These are phyloP conservation scores for Vitis rotundifolia DNA, from an alignment of 164 flowering plant genomes.

Conservation along the genomic window DNA sequence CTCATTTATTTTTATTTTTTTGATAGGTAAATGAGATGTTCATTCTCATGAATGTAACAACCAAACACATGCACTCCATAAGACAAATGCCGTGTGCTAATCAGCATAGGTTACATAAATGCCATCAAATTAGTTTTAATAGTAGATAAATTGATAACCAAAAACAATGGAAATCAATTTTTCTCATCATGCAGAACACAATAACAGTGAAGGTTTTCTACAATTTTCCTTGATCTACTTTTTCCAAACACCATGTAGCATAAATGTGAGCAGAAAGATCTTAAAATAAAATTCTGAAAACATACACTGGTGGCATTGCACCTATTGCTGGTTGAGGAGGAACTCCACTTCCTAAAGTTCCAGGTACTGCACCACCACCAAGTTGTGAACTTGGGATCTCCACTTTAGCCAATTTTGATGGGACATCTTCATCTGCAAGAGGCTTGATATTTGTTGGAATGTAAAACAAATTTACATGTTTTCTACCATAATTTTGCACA, in stretches of 20 bases:
- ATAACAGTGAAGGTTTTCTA: no score
- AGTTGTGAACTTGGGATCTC: constrained; percentile 55
- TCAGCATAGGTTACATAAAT: no score
- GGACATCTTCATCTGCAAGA: constrained; percentile 76
- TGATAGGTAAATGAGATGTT: no score
- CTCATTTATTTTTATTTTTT: no score
- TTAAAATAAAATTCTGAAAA: constrained; percentile 6
- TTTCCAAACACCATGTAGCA: not conserved
- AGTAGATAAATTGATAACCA: no score
- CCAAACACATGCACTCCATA: no score
- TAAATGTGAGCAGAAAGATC: constrained; percentile 5
- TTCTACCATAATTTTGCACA: not conserved
- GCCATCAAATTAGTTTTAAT: no score
- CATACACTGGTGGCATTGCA: constrained; percentile 61
- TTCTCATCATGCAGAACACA: no score
- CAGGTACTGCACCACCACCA: constrained; percentile 55
- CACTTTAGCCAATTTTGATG: constrained; percentile 68
- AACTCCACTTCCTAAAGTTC: constrained; percentile 56
- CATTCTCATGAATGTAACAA: no score
- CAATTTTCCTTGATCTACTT: not conserved
- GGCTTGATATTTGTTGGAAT: not conserved
- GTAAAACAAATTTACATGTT: not conserved
- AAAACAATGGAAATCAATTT: no score
- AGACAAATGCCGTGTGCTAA: no score
- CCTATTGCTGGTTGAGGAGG: constrained; percentile 64